Evolutionary conservation across 768 basidiomycete genomes (phyloP).

Genomic region (Termitomyces sp.): DNA sequence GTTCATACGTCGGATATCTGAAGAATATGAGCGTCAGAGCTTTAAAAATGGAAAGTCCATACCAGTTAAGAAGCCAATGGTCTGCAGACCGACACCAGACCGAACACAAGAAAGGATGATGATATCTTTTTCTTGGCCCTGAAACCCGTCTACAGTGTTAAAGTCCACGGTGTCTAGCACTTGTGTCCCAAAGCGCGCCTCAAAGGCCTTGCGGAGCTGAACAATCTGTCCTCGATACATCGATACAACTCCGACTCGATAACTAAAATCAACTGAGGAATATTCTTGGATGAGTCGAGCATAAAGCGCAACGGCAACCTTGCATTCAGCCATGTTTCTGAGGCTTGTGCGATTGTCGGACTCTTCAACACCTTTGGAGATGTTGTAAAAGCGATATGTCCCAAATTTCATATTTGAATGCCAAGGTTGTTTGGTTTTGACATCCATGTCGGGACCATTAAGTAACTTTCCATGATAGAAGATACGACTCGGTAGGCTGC

Average conservation of each 20-base stretch:
- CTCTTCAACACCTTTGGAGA: constrained; percentile 66
- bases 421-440: constrained; percentile 83
- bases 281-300: constrained; percentile 64
- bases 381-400: constrained; percentile 86
- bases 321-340: constrained; percentile 69
- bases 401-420: constrained; percentile 75
- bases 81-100: constrained; percentile 77
- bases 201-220: constrained; percentile 70
- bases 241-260: constrained; percentile 63
- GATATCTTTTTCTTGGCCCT: constrained; percentile 98
- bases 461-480: constrained; percentile 80
- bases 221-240: constrained; percentile 92
- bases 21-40: background rate
- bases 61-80: constrained; percentile 89
- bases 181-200: constrained; percentile 61
- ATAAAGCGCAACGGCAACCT: constrained; percentile 75
- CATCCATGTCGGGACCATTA: constrained; percentile 87
- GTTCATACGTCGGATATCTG: constrained; percentile 89
- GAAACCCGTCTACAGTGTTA: constrained; percentile 98
- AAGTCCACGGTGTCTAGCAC: constrained; percentile 79
- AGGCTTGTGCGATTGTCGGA: constrained; percentile 57
- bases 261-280: constrained; percentile 36
- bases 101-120: constrained; percentile 97
- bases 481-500: constrained; percentile 76
- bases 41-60: constrained; percentile 4